Evolutionary conservation across 768 basidiomycete genomes (phyloP), one percentile per base, ranked within the genome.

Genomic region (Termitomyces sp.): DNA sequence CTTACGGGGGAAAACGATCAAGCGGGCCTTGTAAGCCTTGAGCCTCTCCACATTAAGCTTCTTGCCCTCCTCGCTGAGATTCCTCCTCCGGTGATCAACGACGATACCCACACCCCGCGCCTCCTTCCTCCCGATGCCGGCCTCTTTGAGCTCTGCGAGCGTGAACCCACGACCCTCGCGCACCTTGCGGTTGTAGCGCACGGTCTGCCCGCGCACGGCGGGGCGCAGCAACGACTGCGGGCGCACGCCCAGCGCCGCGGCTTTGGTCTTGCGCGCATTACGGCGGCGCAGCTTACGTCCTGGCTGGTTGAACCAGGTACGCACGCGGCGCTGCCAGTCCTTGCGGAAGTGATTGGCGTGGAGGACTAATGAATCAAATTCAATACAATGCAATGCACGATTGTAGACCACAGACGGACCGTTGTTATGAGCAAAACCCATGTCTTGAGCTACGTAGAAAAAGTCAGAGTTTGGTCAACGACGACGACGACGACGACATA

Each of bases 281-380:
- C 97, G 90, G 72, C 97, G 84, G 73, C 92, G 90, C 74, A 94
- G 90, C 79, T 98, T 98, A 72, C 92, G 90, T 49, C 95, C 96
- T 57, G 97, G 94, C 78, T 99, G 97, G 81, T 98, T 91, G 74
- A 98, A 98, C 95, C 95, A 94, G 71, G 93, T 96, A 76, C 88
- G 88, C 67, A 96, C 94, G 64, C 89, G 90, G 70, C 87, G 83
- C 76, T 98, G 96, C 95, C 95, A 98, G 74, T 98, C 95, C 87
- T 98, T 98, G 81, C 86, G 92, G 85, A 94, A 94, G 74, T 97
- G 94, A 77, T 94, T 94, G 67, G 75, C 83, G 78, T 86, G 94
- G 74, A 96, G 91, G 79, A 91, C 92, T 90, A 44, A 26, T 63
- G 1, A 44, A 48, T 26, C 44, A 16, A 24, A 1, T 46, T 57